A percentile compares a stretch with the other conserved stretches of the same genome.
Conservation (phyloP, 2,329 filamentous ascomycete species). For the Dothistroma septosporum region DNA sequence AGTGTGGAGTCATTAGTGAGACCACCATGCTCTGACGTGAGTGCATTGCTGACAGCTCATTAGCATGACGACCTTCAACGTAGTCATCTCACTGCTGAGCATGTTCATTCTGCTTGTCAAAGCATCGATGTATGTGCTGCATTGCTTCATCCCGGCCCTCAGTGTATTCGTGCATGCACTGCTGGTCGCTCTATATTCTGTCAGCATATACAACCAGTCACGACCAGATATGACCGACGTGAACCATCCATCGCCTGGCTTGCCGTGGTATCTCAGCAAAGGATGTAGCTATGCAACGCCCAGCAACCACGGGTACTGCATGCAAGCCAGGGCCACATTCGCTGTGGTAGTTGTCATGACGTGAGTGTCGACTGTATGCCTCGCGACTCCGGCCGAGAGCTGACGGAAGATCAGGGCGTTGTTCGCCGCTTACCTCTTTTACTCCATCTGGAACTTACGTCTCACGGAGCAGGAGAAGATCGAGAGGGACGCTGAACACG, state of each 20-base stretch:
- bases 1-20: conserved; percentile 70
- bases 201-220: conserved; percentile 66
- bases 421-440: conserved; percentile 56
- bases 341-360: conserved; percentile 63
- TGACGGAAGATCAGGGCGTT: conserved; percentile 47
- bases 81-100: conserved; percentile 69
- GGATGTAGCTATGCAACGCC: conserved; percentile 53
- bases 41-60: conserved; percentile 7
- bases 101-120: conserved; percentile 73
- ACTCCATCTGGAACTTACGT: conserved; percentile 55
- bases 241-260: conserved; percentile 55
- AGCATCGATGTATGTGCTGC: conserved; percentile 65
- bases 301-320: conserved; percentile 56
- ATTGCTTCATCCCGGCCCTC: conserved; percentile 64
- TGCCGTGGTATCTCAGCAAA: conserved; percentile 71
- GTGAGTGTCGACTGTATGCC: conserved; percentile 46
- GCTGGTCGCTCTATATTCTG: conserved; percentile 59
- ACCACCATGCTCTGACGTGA: conserved; percentile 24
- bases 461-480: conserved; percentile 37
- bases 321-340: conserved; percentile 64
- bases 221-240: conserved; percentile 69
- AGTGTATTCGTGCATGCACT: conserved; percentile 55
- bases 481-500: conserved; percentile 26
- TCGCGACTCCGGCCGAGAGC: background rate
- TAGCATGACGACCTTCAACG: conserved; percentile 71